phyloP scores from a whole-genome alignment of 208 protist species.

The Entamoeba histolytica region DNA sequence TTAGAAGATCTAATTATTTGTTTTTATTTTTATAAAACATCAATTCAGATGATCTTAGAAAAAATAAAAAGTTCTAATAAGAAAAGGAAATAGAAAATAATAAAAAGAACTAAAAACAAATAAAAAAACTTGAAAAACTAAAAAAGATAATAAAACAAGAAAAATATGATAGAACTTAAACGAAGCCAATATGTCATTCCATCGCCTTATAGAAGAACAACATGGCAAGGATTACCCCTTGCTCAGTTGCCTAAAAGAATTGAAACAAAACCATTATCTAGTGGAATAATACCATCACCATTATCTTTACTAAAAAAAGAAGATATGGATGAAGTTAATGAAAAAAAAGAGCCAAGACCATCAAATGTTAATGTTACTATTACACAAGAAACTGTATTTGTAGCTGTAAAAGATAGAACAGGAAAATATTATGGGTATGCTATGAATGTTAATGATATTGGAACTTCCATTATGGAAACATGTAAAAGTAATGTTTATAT shows the following conservation, averaged over 20 bases:
- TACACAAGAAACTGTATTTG: neutral
- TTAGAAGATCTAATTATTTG: too few species aligned
- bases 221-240: neutral
- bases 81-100: too few species aligned
- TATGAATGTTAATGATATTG: neutral
- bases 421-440: neutral
- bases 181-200: neutral
- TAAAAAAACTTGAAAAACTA: too few species aligned
- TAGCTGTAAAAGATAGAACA: neutral
- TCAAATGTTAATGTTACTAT: neutral
- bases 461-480: neutral
- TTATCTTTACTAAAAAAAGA: neutral
- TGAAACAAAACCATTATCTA: neutral
- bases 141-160: too few species aligned
- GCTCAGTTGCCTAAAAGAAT: neutral
- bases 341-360: neutral
- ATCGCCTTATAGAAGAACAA: neutral
- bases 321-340: neutral
- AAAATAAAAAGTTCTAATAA: too few species aligned
- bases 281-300: neutral
- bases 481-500: neutral
- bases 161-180: neutral
- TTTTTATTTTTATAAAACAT: too few species aligned
- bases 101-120: too few species aligned
- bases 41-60: too few species aligned